These are phyloP conservation scores for Nakazawaea siamensis DNA, from an alignment of 805 yeast genomes.

Conservation along the genomic window DNA sequence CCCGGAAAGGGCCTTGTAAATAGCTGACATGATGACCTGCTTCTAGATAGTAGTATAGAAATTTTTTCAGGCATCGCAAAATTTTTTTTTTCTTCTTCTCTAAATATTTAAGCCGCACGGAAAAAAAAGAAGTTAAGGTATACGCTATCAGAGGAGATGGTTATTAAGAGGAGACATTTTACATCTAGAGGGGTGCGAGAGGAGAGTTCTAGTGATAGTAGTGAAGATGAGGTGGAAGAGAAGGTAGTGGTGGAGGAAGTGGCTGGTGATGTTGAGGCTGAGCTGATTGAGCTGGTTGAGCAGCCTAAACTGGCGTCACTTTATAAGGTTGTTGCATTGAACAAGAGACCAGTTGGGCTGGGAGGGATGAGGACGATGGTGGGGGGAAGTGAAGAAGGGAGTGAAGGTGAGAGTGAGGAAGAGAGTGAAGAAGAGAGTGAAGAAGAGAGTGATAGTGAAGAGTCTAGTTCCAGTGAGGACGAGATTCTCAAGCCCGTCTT, in stretches of 20 bases:
- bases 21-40: slow-evolving; percentile 66
- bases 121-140: not conserved
- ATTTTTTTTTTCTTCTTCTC: not conserved
- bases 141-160: not conserved
- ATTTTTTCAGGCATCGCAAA: no score
- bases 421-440: slow-evolving; percentile 8
- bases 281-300: no score
- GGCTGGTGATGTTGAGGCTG: not conserved
- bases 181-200: not conserved
- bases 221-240: not conserved
- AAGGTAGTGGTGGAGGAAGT: not conserved
- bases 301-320: no score
- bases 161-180: slow-evolving; percentile 9
- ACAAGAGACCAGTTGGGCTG: slow-evolving; percentile 1
- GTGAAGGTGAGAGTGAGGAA: slow-evolving; percentile 2
- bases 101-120: not conserved
- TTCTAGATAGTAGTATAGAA: no score
- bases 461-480: slow-evolving; percentile 6
- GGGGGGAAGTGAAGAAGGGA: slow-evolving; percentile 2
- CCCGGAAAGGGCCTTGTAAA: slow-evolving; percentile 52
- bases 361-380: slow-evolving; percentile 8
- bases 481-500: no score
- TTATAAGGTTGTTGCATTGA: not conserved
- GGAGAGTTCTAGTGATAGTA: not conserved
- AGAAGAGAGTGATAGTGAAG: slow-evolving; percentile 7